phyloP scores from a whole-genome alignment of 1,284 basidiomycete genomes.

The Sporisorium iseilematis-ciliati region DNA sequence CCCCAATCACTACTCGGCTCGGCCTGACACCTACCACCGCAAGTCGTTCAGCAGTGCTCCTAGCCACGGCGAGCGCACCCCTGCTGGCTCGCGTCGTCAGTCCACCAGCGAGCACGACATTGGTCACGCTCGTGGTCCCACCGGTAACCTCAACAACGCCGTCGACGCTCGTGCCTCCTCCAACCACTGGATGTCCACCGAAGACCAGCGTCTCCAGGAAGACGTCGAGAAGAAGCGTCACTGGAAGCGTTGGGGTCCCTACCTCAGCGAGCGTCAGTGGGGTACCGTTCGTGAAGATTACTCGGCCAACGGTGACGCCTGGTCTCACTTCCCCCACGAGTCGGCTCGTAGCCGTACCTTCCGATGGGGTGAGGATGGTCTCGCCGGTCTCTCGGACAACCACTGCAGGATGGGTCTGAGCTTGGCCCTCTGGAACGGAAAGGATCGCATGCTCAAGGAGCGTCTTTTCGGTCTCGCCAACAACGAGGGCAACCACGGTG shows the following conservation, averaged over 20 bases:
- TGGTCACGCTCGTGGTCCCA: conserved; percentile 53
- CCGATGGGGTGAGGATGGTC: conserved; percentile 97
- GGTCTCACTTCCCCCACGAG: conserved; percentile 97
- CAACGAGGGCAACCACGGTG: conserved; percentile 95
- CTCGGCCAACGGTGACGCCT: conserved; percentile 93
- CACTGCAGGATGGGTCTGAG: conserved; percentile 92
- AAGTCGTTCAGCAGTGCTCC: conserved; percentile 48
- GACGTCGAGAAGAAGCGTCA: conserved; percentile 79
- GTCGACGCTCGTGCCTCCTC: conserved; percentile 42
- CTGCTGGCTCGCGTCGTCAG: conserved; percentile 36
- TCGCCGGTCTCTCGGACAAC: conserved; percentile 95
- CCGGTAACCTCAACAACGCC: conserved; percentile 40
- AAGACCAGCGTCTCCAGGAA: conserved; percentile 73
- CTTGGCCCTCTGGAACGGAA: conserved; percentile 92
- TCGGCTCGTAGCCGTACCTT: conserved; percentile 93
- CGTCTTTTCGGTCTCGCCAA: conserved; percentile 93
- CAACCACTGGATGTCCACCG: conserved; percentile 56
- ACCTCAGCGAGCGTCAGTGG: conserved; percentile 97
- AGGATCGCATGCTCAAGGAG: conserved; percentile 95
- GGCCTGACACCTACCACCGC: conserved; percentile 61
- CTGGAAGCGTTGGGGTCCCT: conserved; percentile 99
- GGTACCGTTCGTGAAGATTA: conserved; percentile 98
- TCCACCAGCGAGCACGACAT: conserved; percentile 46
- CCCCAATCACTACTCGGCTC: conserved; percentile 61
- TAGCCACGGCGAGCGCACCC: conserved; percentile 29